These are phyloP conservation scores for Ophiognomonia clavigignenti-juglandacearum DNA, from an alignment of 2,329 filamentous ascomycete species.

Conservation along the genomic window DNA sequence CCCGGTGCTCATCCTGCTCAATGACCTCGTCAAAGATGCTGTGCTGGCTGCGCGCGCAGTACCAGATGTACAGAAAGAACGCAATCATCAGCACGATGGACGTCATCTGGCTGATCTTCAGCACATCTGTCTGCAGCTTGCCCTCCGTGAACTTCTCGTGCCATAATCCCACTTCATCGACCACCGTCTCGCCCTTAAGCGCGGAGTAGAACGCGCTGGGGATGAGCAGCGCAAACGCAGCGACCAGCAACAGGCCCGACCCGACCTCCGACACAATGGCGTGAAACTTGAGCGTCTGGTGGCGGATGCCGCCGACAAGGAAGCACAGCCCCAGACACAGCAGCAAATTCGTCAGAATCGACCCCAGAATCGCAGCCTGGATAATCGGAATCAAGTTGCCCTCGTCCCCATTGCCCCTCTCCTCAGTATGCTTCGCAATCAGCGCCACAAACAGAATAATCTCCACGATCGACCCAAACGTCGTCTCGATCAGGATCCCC, in stretches of 20 bases:
- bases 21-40: constrained; percentile 72
- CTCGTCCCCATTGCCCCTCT: constrained; percentile 3
- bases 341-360: not conserved
- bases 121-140: constrained; percentile 46
- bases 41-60: constrained; percentile 74
- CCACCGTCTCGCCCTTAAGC: constrained; percentile 25
- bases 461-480: not conserved
- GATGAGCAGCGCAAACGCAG: constrained; percentile 23
- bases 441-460: not conserved
- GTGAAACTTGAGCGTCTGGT: not conserved
- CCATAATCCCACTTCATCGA: not conserved
- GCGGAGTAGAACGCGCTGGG: constrained; percentile 53
- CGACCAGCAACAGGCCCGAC: not conserved
- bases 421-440: not conserved
- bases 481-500: not conserved
- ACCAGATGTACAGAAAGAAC: constrained; percentile 63
- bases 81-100: constrained; percentile 66
- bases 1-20: constrained; percentile 62
- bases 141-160: constrained; percentile 13
- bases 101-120: constrained; percentile 66
- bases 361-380: not conserved
- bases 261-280: not conserved
- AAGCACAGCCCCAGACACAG: not conserved
- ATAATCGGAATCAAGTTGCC: constrained; percentile 2
- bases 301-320: not conserved